Percentiles rank a stretch among this genome's conserved stretches.
These are phyloP conservation scores for Asterophora lycoperdoides DNA, from an alignment of 768 basidiomycete species.

Conservation along the genomic window DNA sequence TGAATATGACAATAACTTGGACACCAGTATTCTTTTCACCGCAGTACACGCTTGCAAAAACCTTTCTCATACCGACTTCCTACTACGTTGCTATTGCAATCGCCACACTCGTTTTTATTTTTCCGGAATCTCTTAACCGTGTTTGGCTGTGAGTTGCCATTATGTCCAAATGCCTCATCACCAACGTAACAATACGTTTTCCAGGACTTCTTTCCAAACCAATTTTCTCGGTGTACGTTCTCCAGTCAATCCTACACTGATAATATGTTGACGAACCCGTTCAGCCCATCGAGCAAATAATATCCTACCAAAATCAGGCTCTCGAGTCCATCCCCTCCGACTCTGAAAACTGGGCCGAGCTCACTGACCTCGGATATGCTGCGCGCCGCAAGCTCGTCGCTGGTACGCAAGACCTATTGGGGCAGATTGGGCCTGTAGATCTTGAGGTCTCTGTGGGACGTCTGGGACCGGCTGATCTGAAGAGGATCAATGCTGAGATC, in stretches of 20 bases:
- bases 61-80: constrained; percentile 35
- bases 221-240: constrained; percentile 27
- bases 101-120: constrained; percentile 33
- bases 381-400: constrained; percentile 26
- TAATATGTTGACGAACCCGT: background rate
- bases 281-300: constrained; percentile 31
- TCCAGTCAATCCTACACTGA: background rate
- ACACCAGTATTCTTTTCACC: constrained; percentile 33
- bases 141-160: constrained; percentile 40
- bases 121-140: constrained; percentile 41
- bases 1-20: background rate
- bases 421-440: constrained; percentile 35
- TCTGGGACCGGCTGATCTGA: constrained; percentile 38
- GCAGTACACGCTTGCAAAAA: constrained; percentile 37
- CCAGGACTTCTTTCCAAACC: constrained; percentile 26
- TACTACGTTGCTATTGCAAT: constrained; percentile 41
- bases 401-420: constrained; percentile 28
- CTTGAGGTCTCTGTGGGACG: constrained; percentile 40
- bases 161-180: background rate
- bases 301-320: constrained; percentile 30
- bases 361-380: constrained; percentile 22
- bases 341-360: constrained; percentile 27
- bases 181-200: background rate
- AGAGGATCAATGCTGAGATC: constrained; percentile 34
- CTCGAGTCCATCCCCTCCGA: constrained; percentile 32